Evolutionary conservation across 2,329 filamentous ascomycete species (phyloP).

Genomic region (Gliomastix tumulicola): DNA sequence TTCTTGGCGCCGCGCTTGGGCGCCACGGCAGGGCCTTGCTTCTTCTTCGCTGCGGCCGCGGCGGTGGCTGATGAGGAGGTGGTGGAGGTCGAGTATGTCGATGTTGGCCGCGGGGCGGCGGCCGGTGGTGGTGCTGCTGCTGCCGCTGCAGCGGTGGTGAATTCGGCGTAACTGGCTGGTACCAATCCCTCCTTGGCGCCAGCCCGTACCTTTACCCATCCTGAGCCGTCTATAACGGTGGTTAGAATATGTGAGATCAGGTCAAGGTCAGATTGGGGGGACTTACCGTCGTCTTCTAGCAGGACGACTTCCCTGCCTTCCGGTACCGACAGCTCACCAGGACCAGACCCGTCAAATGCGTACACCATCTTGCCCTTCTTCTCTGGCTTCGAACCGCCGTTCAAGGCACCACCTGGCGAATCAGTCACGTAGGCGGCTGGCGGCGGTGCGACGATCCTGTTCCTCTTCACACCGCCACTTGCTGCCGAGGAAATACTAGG

Average conservation of each 20-base stretch:
- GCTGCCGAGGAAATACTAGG: conserved; percentile 16
- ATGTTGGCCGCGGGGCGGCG: conserved; percentile 53
- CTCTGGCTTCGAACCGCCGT: conserved; percentile 29
- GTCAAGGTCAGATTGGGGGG: neutral
- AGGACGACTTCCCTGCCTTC: conserved; percentile 75
- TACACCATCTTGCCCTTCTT: conserved; percentile 87
- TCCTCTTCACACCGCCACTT: conserved; percentile 38
- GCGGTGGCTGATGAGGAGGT: conserved; percentile 23
- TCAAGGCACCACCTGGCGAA: conserved; percentile 44
- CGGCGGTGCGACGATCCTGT: conserved; percentile 80
- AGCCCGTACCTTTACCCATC: conserved; percentile 80
- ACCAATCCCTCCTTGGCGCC: conserved; percentile 78
- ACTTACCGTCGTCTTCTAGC: conserved; percentile 81
- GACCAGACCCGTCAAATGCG: conserved; percentile 69
- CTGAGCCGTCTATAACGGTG: conserved; percentile 65
- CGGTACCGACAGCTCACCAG: conserved; percentile 73
- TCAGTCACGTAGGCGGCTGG: conserved; percentile 73
- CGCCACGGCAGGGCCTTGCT: conserved; percentile 87
- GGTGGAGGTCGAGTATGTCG: conserved; percentile 68
- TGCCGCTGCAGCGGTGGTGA: conserved; percentile 38
- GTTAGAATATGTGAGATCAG: conserved; percentile 6
- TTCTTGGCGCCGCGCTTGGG: conserved; percentile 90
- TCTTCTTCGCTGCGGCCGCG: conserved; percentile 47
- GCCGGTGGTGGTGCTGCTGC: conserved; percentile 28
- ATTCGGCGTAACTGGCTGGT: conserved; percentile 77